These are phyloP conservation scores for Peronospora tabacina DNA, from an alignment of 352 stramenopile genomes.

Conservation along the genomic window DNA sequence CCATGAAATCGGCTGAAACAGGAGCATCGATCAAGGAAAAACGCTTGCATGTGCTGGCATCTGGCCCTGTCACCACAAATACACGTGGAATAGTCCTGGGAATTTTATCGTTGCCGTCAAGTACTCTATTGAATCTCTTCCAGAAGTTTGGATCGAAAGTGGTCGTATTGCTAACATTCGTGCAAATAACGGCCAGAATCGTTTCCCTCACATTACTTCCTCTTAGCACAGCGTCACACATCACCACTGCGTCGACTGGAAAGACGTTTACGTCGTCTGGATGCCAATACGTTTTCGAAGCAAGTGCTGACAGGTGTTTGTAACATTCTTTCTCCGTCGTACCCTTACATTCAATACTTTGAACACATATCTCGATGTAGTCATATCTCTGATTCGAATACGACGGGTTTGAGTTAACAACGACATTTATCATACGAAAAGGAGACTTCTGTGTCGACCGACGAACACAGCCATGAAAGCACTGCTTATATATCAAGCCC, in stretches of 20 bases:
- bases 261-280: conserved; percentile 10
- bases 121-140: conserved; percentile 13
- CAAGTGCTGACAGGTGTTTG: conserved; percentile 6
- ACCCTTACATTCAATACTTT: conserved; percentile 8
- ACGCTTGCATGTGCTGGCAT: conserved; percentile 17
- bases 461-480: conserved; percentile 16
- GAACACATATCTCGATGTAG: conserved; percentile 12
- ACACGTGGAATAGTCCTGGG: conserved; percentile 8
- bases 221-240: conserved; percentile 18
- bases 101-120: conserved; percentile 15
- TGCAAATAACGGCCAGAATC: conserved; percentile 22
- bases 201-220: conserved; percentile 16
- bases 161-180: conserved; percentile 11
- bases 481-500: conserved; percentile 13
- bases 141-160: conserved; percentile 12
- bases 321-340: conserved; percentile 14
- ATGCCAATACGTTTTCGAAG: conserved; percentile 13
- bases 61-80: conserved; percentile 22
- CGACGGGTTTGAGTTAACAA: conserved; percentile 17
- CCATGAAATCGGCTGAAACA: conserved; percentile 14
- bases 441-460: conserved; percentile 7
- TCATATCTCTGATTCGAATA: conserved; percentile 27
- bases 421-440: conserved; percentile 22
- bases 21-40: conserved; percentile 16
- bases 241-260: conserved; percentile 20